Conservation (phyloP, 2,329 filamentous ascomycete species). For the Tolypocladium nubicola region DNA sequence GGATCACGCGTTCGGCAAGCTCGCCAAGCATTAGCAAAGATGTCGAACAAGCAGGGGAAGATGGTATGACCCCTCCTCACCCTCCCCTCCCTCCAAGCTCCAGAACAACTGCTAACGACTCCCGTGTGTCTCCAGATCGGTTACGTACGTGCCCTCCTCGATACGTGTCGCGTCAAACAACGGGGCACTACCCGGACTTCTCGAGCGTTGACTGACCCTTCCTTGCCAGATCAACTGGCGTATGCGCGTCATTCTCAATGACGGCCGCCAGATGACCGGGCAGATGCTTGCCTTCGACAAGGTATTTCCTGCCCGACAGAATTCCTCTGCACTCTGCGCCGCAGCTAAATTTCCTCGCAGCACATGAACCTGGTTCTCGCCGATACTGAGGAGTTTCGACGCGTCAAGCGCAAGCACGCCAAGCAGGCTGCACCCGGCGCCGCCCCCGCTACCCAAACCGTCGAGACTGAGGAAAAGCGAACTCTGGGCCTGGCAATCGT, state of each 20-base stretch:
- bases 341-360: conserved; percentile 30
- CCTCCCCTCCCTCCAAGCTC: conserved; percentile 28
- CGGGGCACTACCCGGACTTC: neutral
- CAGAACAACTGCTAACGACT: conserved; percentile 52
- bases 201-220: conserved; percentile 1
- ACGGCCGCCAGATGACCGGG: conserved; percentile 91
- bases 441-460: conserved; percentile 46
- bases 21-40: conserved; percentile 17
- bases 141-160: conserved; percentile 48
- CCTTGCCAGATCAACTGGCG: conserved; percentile 88
- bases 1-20: conserved; percentile 10
- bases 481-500: conserved; percentile 93
- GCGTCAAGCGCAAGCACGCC: conserved; percentile 72
- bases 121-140: conserved; percentile 46
- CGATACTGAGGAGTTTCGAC: conserved; percentile 96
- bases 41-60: conserved; percentile 84
- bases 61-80: conserved; percentile 63
- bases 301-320: conserved; percentile 34
- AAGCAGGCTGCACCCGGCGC: conserved; percentile 59
- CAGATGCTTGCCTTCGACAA: conserved; percentile 99
- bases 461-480: conserved; percentile 93
- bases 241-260: conserved; percentile 92
- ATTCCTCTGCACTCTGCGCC: neutral
- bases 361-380: conserved; percentile 99
- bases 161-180: neutral